Conservation (phyloP, 192 early-diverging fungal genomes). For the Dissophora ornata region DNA sequence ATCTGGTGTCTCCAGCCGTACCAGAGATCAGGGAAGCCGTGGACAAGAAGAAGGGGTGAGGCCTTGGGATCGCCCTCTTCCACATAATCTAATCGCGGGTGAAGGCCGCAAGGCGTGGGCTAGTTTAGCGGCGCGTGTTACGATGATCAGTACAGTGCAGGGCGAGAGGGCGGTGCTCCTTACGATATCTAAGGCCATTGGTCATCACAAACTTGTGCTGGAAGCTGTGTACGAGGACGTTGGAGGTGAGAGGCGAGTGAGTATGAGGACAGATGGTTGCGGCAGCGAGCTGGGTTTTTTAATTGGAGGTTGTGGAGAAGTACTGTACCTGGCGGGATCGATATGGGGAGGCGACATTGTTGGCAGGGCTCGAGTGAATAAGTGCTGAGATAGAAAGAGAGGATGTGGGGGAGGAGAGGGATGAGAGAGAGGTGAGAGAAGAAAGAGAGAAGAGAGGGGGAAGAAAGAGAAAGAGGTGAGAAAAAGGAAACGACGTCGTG, state of each 20-base stretch:
- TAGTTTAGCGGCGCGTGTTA: too few species aligned
- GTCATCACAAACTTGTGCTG: slow-evolving; percentile 37
- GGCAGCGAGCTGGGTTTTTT: too few species aligned
- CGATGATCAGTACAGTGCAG: too few species aligned
- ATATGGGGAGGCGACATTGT: slow-evolving; percentile 5
- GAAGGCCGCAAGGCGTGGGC: too few species aligned
- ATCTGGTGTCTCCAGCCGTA: slow-evolving; percentile 63
- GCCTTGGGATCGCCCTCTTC: slow-evolving; percentile 53
- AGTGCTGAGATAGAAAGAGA: neutral
- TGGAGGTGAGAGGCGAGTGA: too few species aligned
- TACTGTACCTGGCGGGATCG: slow-evolving; percentile 19
- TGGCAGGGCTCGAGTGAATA: neutral
- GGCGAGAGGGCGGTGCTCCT: too few species aligned
- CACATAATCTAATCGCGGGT: slow-evolving; percentile 56
- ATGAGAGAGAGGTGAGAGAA: slow-evolving; percentile 3
- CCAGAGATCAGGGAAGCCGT: slow-evolving; percentile 59
- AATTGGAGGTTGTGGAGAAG: too few species aligned
- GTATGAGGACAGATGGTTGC: too few species aligned
- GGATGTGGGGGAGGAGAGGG: neutral
- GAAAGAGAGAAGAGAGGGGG: neutral
- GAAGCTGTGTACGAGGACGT: slow-evolving; percentile 8
- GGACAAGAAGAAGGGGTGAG: slow-evolving; percentile 46
- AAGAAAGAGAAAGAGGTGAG: slow-evolving; percentile 1
- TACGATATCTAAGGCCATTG: slow-evolving; percentile 26
- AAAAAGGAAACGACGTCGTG: too few species aligned